Evolutionary conservation across 257 asterid genomes (phyloP).

Genomic region (Solanum pinnatisectum): DNA sequence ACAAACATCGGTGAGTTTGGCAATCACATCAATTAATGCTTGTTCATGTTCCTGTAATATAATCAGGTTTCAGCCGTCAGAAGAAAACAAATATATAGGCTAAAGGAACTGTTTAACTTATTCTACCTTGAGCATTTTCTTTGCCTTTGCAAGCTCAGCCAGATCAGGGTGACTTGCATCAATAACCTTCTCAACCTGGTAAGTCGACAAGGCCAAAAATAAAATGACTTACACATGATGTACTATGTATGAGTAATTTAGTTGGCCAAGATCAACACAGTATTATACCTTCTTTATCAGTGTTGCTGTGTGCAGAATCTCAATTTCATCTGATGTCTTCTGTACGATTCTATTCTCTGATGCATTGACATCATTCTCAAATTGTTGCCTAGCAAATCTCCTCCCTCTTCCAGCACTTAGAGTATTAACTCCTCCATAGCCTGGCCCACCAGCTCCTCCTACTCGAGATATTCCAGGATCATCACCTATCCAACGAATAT

Average conservation of each 20-base stretch:
- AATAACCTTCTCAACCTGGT: constrained; percentile 84
- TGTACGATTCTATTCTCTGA: constrained; percentile 37
- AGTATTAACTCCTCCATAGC: constrained; percentile 21
- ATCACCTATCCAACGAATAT: constrained; percentile 86
- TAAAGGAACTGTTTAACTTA: neutral
- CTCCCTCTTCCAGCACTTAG: constrained; percentile 48
- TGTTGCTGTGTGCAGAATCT: constrained; percentile 80
- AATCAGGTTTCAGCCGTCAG: neutral
- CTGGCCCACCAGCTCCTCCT: constrained; percentile 26
- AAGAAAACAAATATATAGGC: neutral
- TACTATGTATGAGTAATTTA: neutral
- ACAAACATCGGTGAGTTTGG: constrained; percentile 73
- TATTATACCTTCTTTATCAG: constrained; percentile 65
- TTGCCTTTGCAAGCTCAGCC: constrained; percentile 73
- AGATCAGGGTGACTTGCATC: constrained; percentile 77
- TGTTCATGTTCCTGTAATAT: constrained; percentile 84
- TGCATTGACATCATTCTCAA: constrained; percentile 36
- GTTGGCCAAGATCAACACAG: neutral
- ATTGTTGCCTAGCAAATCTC: constrained; percentile 29
- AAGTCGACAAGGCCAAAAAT: neutral
- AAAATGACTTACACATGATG: neutral
- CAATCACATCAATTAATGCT: constrained; percentile 64
- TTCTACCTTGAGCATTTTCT: constrained; percentile 82
- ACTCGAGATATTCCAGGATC: constrained; percentile 61
- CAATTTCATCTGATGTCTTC: constrained; percentile 50